These are phyloP conservation scores for Canavalia ensiformis DNA, from an alignment of 306 rosid species.

Conservation along the genomic window DNA sequence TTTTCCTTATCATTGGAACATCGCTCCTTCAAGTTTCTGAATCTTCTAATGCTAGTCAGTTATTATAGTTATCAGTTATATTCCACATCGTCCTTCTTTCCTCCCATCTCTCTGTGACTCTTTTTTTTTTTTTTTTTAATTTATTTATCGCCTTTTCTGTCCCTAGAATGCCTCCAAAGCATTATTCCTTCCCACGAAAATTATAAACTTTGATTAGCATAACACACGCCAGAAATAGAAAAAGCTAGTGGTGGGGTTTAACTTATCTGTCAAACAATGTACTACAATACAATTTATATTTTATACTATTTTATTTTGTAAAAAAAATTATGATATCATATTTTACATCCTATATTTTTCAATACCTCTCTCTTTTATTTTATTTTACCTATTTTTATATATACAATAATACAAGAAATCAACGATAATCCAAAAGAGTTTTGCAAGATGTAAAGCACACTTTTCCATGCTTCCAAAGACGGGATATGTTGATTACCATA, in stretches of 20 bases:
- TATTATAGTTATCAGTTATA: slow-evolving; percentile 64
- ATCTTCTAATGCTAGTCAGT: slow-evolving; percentile 76
- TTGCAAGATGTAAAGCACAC: no score
- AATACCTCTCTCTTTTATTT: no score
- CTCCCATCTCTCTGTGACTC: slow-evolving; percentile 29
- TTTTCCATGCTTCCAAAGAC: no score
- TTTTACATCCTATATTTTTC: no score
- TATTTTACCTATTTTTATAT: no score
- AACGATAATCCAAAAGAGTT: no score
- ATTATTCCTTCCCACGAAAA: neutral
- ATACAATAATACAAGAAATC: no score
- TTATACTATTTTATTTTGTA: no score
- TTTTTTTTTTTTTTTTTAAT: neutral
- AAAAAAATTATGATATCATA: no score
- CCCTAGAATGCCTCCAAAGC: slow-evolving; percentile 34
- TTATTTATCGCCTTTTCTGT: slow-evolving; percentile 3
- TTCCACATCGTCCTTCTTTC: slow-evolving; percentile 48
- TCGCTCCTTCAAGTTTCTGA: slow-evolving; percentile 49
- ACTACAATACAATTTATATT: neutral
- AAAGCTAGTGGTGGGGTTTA: neutral
- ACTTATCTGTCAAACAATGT: neutral
- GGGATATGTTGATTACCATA: no score
- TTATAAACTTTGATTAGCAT: neutral
- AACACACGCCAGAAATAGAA: neutral
- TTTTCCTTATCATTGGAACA: slow-evolving; percentile 49